Evolutionary conservation across 257 asterid genomes (phyloP), one percentile per base, ranked within the genome.

Genomic region (Salvia miltiorrhiza): DNA sequence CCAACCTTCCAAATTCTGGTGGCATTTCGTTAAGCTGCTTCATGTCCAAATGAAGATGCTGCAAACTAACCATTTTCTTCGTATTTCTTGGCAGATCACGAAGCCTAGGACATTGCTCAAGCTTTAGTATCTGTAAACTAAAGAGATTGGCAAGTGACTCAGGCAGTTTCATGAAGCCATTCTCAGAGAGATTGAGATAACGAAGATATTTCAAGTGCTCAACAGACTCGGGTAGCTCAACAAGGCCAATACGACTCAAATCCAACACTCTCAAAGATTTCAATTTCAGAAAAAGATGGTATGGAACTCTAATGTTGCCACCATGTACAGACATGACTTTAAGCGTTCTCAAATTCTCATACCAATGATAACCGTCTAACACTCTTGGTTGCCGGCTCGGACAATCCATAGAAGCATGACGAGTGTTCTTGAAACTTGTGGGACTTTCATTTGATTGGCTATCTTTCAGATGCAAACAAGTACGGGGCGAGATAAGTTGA

Each of bases 101-200:
- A 58, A 80, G 77, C 7, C 44, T 1, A 17, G 1, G 2, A 55
- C 81, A 80, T 2, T 33, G 52, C 61, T 80, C 77, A 10, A 80
- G 81, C 67, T 69, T 80, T 47, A 80, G 61, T 49, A 61, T 76
- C 20, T 63, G 75, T 24, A 80, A 61, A 58, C 75, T 71, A 14
- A 76, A 63, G 26, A 80, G 81, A 7, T 69, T 52, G 45, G 79
- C 55, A 37, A 80, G 71, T 4, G 83, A 63, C 55, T 63, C 75
- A 0, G 78, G 86, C 9, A 82, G 74, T 44, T 37, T 47, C 13
- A 2, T 53, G 57, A 83, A 76, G 50, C 52, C 67, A 70, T 77
- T 85, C 44, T 45, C 72, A 3, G 82, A 81, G 10, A 80, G 79
- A 76, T 77, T 73, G 73, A 85, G 86, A 60, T 66, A 80, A 12